These are phyloP conservation scores for Adansonia madagascariensis DNA, from an alignment of 441 rosid genomes.

Conservation along the genomic window DNA sequence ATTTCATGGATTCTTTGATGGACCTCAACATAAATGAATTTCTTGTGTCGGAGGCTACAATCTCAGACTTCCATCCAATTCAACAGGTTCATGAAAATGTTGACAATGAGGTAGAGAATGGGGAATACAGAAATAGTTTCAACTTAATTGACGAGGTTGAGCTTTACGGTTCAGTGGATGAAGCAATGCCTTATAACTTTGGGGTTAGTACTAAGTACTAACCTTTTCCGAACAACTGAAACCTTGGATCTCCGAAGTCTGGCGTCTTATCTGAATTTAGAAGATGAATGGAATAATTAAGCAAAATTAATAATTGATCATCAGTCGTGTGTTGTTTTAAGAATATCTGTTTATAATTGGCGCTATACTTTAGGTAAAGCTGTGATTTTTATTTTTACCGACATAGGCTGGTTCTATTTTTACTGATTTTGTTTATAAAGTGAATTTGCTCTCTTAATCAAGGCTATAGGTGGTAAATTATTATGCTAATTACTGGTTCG, in stretches of 20 bases:
- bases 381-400: too few species aligned
- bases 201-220: too few species aligned
- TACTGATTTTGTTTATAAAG: too few species aligned
- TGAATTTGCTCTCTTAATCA: too few species aligned
- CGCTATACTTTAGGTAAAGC: too few species aligned
- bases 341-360: too few species aligned
- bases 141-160: neutral
- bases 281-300: conserved; percentile 12
- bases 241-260: conserved; percentile 12
- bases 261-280: conserved; percentile 6
- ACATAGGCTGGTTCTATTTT: too few species aligned
- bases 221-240: neutral
- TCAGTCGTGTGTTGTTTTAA: too few species aligned
- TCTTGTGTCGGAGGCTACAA: neutral
- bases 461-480: too few species aligned
- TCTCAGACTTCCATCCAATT: neutral
- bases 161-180: conserved; percentile 5
- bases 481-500: too few species aligned
- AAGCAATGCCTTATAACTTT: neutral
- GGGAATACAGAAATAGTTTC: neutral
- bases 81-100: neutral
- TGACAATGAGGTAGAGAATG: neutral
- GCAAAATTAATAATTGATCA: too few species aligned
- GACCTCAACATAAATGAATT: conserved; percentile 22
- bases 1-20: neutral